Evolutionary conservation across 2,329 filamentous ascomycete genomes (phyloP).

Genomic region (Ophiosphaerella narmari): DNA sequence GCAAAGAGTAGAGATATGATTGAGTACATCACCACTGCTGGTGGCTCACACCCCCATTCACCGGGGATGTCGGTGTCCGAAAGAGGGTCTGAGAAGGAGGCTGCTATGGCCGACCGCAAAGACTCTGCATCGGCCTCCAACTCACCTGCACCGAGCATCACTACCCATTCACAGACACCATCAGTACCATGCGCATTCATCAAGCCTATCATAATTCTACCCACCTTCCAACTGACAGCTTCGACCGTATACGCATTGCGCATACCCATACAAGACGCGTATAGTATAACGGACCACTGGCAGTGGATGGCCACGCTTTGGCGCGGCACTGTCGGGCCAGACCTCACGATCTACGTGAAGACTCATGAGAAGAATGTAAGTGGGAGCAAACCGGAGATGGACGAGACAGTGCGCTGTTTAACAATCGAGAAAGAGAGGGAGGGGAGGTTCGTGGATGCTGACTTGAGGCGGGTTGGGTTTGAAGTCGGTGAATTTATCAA

Average conservation of each 20-base stretch:
- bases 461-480: slow-evolving; percentile 76
- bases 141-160: slow-evolving; percentile 1
- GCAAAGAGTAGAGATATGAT: slow-evolving; percentile 73
- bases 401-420: slow-evolving; percentile 46
- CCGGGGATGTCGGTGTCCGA: slow-evolving; percentile 9
- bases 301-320: slow-evolving; percentile 96
- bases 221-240: slow-evolving; percentile 78
- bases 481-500: slow-evolving; percentile 83
- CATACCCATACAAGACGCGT: slow-evolving; percentile 76
- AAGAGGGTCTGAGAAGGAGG: slow-evolving; percentile 15
- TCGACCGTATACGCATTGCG: slow-evolving; percentile 75
- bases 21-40: slow-evolving; percentile 54
- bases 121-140: slow-evolving; percentile 22
- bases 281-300: slow-evolving; percentile 89
- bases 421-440: slow-evolving; percentile 44
- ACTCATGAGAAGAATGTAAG: slow-evolving; percentile 33
- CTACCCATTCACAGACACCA: slow-evolving; percentile 10
- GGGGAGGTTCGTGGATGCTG: slow-evolving; percentile 49
- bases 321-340: slow-evolving; percentile 82
- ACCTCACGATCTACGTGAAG: slow-evolving; percentile 73
- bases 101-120: slow-evolving; percentile 9
- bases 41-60: slow-evolving; percentile 4
- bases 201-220: slow-evolving; percentile 75
- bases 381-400: slow-evolving; percentile 49
- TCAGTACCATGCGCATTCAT: slow-evolving; percentile 6